phyloP scores from a whole-genome alignment of 2,329 filamentous ascomycete genomes.

The Nemania sp. region DNA sequence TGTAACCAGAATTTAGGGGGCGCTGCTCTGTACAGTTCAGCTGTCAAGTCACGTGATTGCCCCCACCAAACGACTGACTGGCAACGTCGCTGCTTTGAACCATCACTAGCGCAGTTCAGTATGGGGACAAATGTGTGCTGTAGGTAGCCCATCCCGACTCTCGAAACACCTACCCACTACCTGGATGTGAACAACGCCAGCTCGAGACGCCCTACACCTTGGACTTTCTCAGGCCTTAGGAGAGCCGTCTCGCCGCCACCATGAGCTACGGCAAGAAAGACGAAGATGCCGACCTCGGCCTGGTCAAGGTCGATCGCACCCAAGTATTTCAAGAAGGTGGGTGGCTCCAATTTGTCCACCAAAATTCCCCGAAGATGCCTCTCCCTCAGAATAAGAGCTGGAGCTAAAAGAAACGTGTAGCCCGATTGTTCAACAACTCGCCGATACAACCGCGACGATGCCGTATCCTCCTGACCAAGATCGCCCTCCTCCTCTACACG shows the following conservation, averaged over 20 bases:
- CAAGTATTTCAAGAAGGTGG: slow-evolving; percentile 98
- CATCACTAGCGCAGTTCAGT: slow-evolving; percentile 22
- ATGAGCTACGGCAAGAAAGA: slow-evolving; percentile 99
- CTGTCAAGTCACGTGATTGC: slow-evolving; percentile 19
- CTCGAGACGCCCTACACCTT: slow-evolving; percentile 33
- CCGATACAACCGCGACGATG: slow-evolving; percentile 97
- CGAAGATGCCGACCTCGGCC: slow-evolving; percentile 89
- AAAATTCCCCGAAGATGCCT: background rate
- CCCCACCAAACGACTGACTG: slow-evolving; percentile 19
- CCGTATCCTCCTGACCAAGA: slow-evolving; percentile 95
- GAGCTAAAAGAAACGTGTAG: slow-evolving; percentile 49
- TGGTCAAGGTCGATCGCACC: slow-evolving; percentile 97
- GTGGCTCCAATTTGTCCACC: slow-evolving; percentile 35
- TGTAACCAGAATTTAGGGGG: background rate
- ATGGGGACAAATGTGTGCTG: slow-evolving; percentile 14
- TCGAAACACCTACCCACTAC: slow-evolving; percentile 25
- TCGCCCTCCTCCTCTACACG: slow-evolving; percentile 92
- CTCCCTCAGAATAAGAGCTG: slow-evolving; percentile 4
- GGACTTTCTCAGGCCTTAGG: slow-evolving; percentile 32
- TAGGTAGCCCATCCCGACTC: slow-evolving; percentile 27
- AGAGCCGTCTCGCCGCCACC: slow-evolving; percentile 46
- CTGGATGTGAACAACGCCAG: slow-evolving; percentile 26
- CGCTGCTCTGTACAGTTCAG: background rate
- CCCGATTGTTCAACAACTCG: slow-evolving; percentile 95
- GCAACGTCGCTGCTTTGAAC: slow-evolving; percentile 39